phyloP scores from a whole-genome alignment of 208 protist species.

The Herpetomonas samuelpessoai region DNA sequence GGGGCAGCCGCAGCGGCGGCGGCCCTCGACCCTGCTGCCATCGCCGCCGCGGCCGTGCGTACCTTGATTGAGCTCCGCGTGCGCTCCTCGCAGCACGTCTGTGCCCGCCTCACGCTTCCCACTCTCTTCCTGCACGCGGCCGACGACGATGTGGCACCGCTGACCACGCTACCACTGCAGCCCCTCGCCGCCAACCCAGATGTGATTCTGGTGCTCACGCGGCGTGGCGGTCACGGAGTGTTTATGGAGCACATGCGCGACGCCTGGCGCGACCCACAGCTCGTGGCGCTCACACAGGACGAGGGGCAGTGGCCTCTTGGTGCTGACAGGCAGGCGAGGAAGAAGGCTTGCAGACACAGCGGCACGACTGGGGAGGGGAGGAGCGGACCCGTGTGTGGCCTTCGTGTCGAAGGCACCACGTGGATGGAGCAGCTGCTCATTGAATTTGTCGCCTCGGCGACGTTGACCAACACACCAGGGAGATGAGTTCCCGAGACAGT shows the following conservation, averaged over 20 bases:
- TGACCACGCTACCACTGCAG: conserved; percentile 26
- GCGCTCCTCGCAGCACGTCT: conserved; percentile 26
- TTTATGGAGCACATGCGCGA: conserved; percentile 28
- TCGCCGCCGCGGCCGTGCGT: conserved; percentile 13
- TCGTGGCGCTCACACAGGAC: not conserved
- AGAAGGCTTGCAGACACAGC: too few relatives aligned
- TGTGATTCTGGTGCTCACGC: conserved; percentile 40
- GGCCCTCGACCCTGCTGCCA: conserved; percentile 1
- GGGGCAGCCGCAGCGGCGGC: conserved; percentile 8
- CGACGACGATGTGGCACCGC: conserved; percentile 39
- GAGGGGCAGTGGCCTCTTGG: conserved; percentile 5
- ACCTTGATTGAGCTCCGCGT: conserved; percentile 26
- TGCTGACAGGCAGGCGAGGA: too few relatives aligned
- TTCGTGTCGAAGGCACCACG: conserved; percentile 34
- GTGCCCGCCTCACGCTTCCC: conserved; percentile 31
- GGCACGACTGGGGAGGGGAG: too few relatives aligned
- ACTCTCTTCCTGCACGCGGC: conserved; percentile 35
- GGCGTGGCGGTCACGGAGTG: conserved; percentile 36
- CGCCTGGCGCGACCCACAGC: conserved; percentile 6
- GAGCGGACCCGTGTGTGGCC: not conserved
- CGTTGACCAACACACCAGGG: too few relatives aligned
- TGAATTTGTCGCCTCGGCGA: conserved; percentile 32
- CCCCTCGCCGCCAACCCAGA: conserved; percentile 29
- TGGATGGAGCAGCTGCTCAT: conserved; percentile 43
- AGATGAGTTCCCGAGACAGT: too few relatives aligned